Evolutionary conservation across 2,329 filamentous ascomycete species (phyloP).

Genomic region (Stachybotrys elegans): DNA sequence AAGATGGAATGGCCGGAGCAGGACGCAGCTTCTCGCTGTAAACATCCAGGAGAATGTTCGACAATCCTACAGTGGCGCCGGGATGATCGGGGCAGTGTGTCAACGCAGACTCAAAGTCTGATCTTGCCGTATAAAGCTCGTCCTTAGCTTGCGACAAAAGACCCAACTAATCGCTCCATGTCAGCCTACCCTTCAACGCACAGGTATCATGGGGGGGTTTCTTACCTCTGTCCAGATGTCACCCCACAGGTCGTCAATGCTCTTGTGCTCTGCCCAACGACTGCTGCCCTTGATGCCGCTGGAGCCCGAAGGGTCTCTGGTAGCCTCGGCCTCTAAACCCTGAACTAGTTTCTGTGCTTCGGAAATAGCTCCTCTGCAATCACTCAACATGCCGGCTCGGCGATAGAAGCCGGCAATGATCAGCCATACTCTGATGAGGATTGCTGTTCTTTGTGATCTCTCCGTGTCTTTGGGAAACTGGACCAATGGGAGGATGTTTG

Average conservation of each 20-base stretch:
- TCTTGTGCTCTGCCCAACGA: constrained; percentile 76
- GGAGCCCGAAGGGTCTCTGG: constrained; percentile 56
- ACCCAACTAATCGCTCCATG: constrained; percentile 50
- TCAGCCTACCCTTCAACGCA: not conserved
- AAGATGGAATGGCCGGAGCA: constrained; percentile 44
- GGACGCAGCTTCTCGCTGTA: constrained; percentile 67
- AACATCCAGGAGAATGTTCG: constrained; percentile 80
- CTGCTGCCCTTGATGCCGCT: constrained; percentile 53
- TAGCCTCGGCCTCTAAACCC: constrained; percentile 62
- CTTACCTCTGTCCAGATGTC: constrained; percentile 79
- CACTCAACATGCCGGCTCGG: constrained; percentile 72
- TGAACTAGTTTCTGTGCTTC: constrained; percentile 78
- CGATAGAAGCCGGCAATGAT: constrained; percentile 86
- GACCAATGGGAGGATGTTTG: constrained; percentile 44
- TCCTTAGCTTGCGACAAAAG: constrained; percentile 59
- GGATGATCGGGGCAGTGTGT: constrained; percentile 76
- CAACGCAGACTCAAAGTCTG: constrained; percentile 77
- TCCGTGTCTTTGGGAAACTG: constrained; percentile 52
- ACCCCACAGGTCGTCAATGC: constrained; percentile 77
- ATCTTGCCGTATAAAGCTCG: constrained; percentile 63
- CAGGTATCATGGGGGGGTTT: constrained; percentile 8
- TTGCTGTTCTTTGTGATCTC: constrained; percentile 41
- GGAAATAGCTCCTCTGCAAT: constrained; percentile 71
- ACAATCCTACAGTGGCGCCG: constrained; percentile 73
- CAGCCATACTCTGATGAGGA: constrained; percentile 79